These are phyloP conservation scores for Westerdykella aurantiaca DNA, from an alignment of 2,329 filamentous ascomycete species.

Conservation along the genomic window DNA sequence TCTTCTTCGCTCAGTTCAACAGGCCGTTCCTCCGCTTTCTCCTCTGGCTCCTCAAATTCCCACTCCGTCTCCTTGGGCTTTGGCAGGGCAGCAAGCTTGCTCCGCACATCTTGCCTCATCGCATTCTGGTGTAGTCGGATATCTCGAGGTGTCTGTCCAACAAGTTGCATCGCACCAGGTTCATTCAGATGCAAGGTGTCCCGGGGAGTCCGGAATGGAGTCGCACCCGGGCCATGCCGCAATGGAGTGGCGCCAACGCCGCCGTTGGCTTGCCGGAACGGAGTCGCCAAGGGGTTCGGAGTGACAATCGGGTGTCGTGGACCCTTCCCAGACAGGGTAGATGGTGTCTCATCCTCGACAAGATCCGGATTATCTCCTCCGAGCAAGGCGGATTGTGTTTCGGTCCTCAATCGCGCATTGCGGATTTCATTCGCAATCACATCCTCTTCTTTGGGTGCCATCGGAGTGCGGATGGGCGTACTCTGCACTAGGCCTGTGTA, in stretches of 20 bases:
- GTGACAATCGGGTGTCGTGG: conserved; percentile 78
- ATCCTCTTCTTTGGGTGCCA: conserved; percentile 87
- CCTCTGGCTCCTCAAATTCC: conserved; percentile 88
- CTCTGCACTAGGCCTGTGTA: conserved; percentile 75
- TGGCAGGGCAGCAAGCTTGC: conserved; percentile 73
- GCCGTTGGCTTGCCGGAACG: conserved; percentile 58
- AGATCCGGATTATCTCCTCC: conserved; percentile 92
- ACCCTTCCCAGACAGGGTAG: conserved; percentile 81
- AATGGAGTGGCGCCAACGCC: conserved; percentile 63
- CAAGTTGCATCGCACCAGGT: conserved; percentile 60
- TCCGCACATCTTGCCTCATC: conserved; percentile 61
- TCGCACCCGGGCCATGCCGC: conserved; percentile 61
- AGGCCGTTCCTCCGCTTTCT: conserved; percentile 56
- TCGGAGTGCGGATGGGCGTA: conserved; percentile 86
- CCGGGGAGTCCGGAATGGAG: conserved; percentile 79
- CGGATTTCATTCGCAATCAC: conserved; percentile 93
- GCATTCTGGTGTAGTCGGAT: conserved; percentile 65
- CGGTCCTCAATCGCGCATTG: conserved; percentile 85
- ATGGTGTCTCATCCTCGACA: conserved; percentile 73
- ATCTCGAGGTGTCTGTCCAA: conserved; percentile 71
- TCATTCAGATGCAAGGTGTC: conserved; percentile 82
- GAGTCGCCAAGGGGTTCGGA: conserved; percentile 91
- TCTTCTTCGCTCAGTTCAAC: conserved; percentile 58
- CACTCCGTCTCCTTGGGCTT: conserved; percentile 91
- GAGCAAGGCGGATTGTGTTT: conserved; percentile 87